A percentile compares a stretch with the other conserved stretches of the same genome.
Evolutionary conservation across 257 asterid genomes (phyloP).

Genomic region (Solanum chiquidenum): DNA sequence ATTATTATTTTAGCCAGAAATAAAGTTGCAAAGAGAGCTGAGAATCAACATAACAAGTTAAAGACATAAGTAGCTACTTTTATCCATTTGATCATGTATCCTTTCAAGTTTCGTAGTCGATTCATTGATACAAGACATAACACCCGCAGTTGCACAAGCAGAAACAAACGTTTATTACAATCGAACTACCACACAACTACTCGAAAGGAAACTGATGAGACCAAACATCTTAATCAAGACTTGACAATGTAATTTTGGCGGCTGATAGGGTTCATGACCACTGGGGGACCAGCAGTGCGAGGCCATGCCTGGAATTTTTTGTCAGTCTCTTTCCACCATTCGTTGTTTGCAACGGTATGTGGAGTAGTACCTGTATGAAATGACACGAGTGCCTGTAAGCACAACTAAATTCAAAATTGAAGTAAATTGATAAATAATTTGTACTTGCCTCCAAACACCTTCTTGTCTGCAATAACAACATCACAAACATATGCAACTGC

Average conservation of each 20-base stretch:
- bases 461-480: slow-evolving; percentile 14
- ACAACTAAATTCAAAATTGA: background rate
- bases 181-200: background rate
- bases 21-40: background rate
- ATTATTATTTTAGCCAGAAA: background rate
- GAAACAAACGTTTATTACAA: background rate
- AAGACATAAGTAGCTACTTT: background rate
- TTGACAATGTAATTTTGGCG: slow-evolving; percentile 90
- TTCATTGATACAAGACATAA: background rate
- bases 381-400: background rate
- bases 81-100: background rate
- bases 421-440: background rate
- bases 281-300: slow-evolving; percentile 96
- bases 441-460: slow-evolving; percentile 21
- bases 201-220: background rate
- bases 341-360: slow-evolving; percentile 41
- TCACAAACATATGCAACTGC: slow-evolving; percentile 25
- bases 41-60: background rate
- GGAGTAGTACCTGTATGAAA: slow-evolving; percentile 57
- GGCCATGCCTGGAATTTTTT: slow-evolving; percentile 96
- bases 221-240: background rate
- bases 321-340: slow-evolving; percentile 82
- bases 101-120: background rate
- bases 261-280: slow-evolving; percentile 92
- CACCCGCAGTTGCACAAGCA: background rate